phyloP scores from a whole-genome alignment of 768 basidiomycete genomes.

The Vararia minispora region DNA sequence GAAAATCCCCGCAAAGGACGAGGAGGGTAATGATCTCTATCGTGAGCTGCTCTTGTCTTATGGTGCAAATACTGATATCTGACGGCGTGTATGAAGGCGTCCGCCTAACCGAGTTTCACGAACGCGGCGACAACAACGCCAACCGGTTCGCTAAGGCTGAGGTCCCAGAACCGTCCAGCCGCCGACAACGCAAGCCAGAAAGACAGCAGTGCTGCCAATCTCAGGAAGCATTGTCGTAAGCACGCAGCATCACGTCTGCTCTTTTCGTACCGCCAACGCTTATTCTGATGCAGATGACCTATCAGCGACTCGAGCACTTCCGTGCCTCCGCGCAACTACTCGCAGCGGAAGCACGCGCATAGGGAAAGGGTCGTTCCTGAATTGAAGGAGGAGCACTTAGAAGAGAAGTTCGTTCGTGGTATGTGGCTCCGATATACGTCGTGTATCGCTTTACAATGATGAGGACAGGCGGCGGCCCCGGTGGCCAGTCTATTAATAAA shows the following conservation, averaged over 20 bases:
- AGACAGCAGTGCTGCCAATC: background rate
- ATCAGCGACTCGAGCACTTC: conserved; percentile 12
- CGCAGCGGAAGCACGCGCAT: conserved; percentile 61
- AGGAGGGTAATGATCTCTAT: conserved; percentile 13
- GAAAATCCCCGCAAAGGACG: conserved; percentile 27
- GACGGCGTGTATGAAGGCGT: too few species aligned
- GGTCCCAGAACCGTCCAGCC: conserved; percentile 38
- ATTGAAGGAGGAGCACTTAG: conserved; percentile 70
- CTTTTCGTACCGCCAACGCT: background rate
- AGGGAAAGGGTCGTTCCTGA: conserved; percentile 53
- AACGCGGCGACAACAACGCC: conserved; percentile 75
- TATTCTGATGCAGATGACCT: conserved; percentile 15
- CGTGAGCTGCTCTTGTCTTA: too few species aligned
- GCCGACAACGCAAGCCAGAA: conserved; percentile 27
- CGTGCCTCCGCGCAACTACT: conserved; percentile 37
- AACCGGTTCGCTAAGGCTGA: too few species aligned
- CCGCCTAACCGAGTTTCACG: conserved; percentile 68
- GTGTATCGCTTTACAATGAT: conserved; percentile 6
- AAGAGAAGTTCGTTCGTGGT: conserved; percentile 84
- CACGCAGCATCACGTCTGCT: background rate
- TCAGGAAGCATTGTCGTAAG: background rate
- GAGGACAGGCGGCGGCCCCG: conserved; percentile 71
- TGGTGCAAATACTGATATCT: too few species aligned
- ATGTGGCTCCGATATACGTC: conserved; percentile 13
- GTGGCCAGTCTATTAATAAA: conserved; percentile 97